Base-by-base conservation (phyloP, 345 rosid genomes). In the Moricandia arvensis region DNA sequence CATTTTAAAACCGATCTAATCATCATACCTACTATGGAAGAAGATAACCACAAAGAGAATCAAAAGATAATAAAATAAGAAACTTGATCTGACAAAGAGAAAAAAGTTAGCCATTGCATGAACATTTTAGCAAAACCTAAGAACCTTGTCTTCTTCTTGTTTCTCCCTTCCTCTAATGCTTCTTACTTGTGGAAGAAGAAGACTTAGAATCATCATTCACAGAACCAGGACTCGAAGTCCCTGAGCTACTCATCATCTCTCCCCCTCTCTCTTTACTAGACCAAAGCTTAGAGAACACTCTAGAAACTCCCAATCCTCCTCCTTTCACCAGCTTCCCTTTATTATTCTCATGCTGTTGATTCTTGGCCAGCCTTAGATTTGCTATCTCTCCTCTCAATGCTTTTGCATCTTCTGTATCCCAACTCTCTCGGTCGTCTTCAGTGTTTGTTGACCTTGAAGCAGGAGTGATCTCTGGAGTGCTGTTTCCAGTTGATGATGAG, bases 151-250 rank as follows among this genome's bases (percentile, higher is more conserved):
- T 57, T 38, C 30, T 67, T 66, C 41, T 26, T 60, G 29, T 45
- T 63, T 63, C 53, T 16, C 7, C 54, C 24, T 59, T 60, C 6
- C 47, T 18, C 62, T 79, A 80, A 75, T 49, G 79, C 77, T 90
- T 89, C 60, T 75, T 80, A n/a, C 59, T 80, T 75, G 88, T 86
- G 9, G 97, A 87, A 12, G 91, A 90, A 47, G 91, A 89, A 16
- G 91, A 91, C 43, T 89, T 90, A 1, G 83, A 86, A 58, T 91
- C 96, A 41, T 83, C 94, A 1, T 87, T 90, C 24, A 80, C 70
- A 21, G 97, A 93, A 43, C 93, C 87, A 2, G 88, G 93, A 72
- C 93, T 89, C 33, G 97, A 89, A 63, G 93, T 86, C 62, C 90
- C 97, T 0, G 90, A 85, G 80, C 97, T 87, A 77, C 88, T 91